Evolutionary conservation across 768 basidiomycete genomes (phyloP).

Genomic region (Galerina marginata): DNA sequence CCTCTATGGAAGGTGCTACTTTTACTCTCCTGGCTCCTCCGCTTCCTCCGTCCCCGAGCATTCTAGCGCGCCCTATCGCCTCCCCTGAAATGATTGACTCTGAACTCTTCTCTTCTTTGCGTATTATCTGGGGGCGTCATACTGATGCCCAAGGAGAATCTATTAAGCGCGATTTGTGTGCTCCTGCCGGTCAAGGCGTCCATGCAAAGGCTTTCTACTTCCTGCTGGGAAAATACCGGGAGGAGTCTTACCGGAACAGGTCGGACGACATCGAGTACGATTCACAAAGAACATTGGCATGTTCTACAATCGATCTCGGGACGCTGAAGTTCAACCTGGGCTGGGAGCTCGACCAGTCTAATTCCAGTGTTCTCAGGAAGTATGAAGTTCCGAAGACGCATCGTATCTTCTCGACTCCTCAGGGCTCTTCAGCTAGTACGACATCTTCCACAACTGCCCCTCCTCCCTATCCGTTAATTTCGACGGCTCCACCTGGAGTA

Average conservation of each 20-base stretch:
- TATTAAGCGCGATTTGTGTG: constrained; percentile 71
- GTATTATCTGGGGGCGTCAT: constrained; percentile 84
- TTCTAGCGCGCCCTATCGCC: constrained; percentile 71
- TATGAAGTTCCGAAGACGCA: constrained; percentile 31
- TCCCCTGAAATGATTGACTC: constrained; percentile 75
- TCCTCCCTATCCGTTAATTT: constrained; percentile 25
- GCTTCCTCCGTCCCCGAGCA: constrained; percentile 66
- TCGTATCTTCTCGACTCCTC: constrained; percentile 23
- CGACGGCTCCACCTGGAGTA: constrained; percentile 16
- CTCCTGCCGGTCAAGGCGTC: constrained; percentile 69
- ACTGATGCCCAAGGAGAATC: constrained; percentile 55
- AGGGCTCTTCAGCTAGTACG: neutral
- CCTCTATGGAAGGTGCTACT: constrained; percentile 31
- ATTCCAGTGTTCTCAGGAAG: constrained; percentile 29
- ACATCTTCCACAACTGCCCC: constrained; percentile 1
- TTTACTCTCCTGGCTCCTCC: constrained; percentile 40
- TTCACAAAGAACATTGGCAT: constrained; percentile 14
- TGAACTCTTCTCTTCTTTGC: constrained; percentile 78
- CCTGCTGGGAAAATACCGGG: constrained; percentile 76
- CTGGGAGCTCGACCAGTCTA: constrained; percentile 41
- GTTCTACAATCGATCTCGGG: constrained; percentile 26
- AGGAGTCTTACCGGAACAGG: constrained; percentile 51
- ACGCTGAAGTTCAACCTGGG: constrained; percentile 42
- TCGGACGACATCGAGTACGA: constrained; percentile 49
- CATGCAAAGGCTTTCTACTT: constrained; percentile 92